These are phyloP conservation scores for Neofusicoccum sp. DNA, from an alignment of 2,329 filamentous ascomycete genomes.

Conservation along the genomic window DNA sequence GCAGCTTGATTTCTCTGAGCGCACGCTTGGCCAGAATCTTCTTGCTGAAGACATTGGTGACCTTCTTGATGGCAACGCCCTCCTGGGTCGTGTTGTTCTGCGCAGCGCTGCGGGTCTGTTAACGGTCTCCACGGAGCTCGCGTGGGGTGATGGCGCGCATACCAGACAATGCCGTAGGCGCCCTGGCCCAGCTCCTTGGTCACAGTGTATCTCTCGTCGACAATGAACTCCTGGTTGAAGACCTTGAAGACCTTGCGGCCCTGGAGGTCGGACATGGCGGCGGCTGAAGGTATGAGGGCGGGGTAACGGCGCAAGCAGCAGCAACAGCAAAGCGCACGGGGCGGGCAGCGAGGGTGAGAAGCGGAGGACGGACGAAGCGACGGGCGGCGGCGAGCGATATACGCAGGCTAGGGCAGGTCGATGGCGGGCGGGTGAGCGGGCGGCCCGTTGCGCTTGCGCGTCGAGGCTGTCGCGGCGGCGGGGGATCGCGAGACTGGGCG, in stretches of 20 bases:
- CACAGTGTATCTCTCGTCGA: conserved; percentile 96
- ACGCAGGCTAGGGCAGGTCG: background rate
- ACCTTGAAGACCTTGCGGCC: conserved; percentile 97
- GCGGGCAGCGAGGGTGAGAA: background rate
- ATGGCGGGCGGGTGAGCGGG: background rate
- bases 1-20: conserved; percentile 94
- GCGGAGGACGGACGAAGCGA: background rate
- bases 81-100: conserved; percentile 88
- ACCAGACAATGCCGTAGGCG: conserved; percentile 99
- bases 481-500: conserved; percentile 9
- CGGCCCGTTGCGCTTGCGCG: conserved; percentile 10
- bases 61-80: conserved; percentile 97
- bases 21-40: conserved; percentile 99
- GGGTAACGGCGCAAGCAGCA: background rate
- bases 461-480: conserved; percentile 6
- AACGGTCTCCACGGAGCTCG: conserved; percentile 23
- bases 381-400: background rate
- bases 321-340: background rate
- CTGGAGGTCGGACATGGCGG: conserved; percentile 57
- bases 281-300: conserved; percentile 1
- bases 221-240: conserved; percentile 99
- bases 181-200: conserved; percentile 98
- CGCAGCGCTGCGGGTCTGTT: conserved; percentile 66
- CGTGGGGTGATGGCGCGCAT: conserved; percentile 36
- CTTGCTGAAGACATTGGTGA: conserved; percentile 99